Evolutionary conservation across 2,329 filamentous ascomycete species (phyloP).

Genomic region (Fusarium denticulatum): DNA sequence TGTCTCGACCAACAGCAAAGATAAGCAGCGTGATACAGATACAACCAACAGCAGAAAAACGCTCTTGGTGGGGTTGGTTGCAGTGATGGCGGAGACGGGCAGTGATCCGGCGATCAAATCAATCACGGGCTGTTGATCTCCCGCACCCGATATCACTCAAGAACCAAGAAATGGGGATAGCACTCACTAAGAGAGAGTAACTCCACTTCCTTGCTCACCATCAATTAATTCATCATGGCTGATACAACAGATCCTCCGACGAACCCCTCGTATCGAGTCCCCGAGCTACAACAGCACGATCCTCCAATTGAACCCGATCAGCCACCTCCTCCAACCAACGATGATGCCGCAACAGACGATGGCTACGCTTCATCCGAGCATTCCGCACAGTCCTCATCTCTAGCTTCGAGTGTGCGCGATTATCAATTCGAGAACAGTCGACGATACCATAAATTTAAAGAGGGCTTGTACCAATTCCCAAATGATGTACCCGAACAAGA

Average conservation of each 20-base stretch:
- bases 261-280: not conserved
- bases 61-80: not conserved
- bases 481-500: conserved; percentile 58
- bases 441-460: conserved; percentile 54
- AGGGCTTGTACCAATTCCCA: conserved; percentile 52
- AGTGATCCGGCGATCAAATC: not conserved
- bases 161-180: not conserved
- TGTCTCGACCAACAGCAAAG: not conserved
- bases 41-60: not conserved
- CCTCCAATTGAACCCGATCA: conserved; percentile 20
- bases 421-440: conserved; percentile 56
- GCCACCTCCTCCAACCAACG: not conserved
- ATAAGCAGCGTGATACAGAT: not conserved
- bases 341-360: conserved; percentile 22
- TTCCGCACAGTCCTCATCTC: conserved; percentile 31
- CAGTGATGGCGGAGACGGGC: not conserved
- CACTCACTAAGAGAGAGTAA: not conserved
- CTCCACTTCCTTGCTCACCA: not conserved
- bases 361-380: conserved; percentile 20
- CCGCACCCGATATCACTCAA: not conserved
- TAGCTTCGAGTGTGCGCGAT: conserved; percentile 48
- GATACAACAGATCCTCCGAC: not conserved
- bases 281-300: conserved; percentile 9
- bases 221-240: not conserved
- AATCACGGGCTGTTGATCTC: not conserved